Conservation (phyloP, 768 basidiomycete species). For the Psilocybe tampanensis region DNA sequence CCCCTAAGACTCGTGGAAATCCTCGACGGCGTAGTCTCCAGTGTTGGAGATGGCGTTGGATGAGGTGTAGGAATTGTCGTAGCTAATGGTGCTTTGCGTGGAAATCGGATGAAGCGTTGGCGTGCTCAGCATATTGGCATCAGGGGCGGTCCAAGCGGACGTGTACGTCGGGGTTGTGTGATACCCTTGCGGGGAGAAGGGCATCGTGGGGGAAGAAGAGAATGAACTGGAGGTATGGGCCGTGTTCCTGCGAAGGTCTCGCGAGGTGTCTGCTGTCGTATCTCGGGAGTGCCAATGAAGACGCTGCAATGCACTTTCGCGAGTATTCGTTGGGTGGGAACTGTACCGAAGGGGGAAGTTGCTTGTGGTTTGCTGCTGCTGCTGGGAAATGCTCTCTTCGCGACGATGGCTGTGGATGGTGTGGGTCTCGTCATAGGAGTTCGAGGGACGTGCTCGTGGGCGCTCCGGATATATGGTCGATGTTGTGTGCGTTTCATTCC, state of each 20-base stretch:
- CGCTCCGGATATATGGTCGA: constrained; percentile 37
- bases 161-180: constrained; percentile 38
- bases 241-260: constrained; percentile 31
- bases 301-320: constrained; percentile 36
- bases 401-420: constrained; percentile 30
- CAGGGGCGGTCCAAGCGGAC: constrained; percentile 41
- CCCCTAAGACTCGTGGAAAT: constrained; percentile 41
- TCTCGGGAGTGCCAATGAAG: constrained; percentile 42
- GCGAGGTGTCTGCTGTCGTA: constrained; percentile 28
- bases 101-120: constrained; percentile 38
- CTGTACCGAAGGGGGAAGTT: constrained; percentile 30
- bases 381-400: constrained; percentile 24
- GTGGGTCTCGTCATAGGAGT: constrained; percentile 35
- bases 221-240: constrained; percentile 32
- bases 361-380: constrained; percentile 3
- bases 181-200: constrained; percentile 41
- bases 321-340: constrained; percentile 24
- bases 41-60: constrained; percentile 40
- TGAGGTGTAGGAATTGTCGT: constrained; percentile 35
- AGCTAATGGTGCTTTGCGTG: constrained; percentile 28
- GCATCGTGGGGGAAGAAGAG: constrained; percentile 36
- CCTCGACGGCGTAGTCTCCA: constrained; percentile 46
- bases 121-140: constrained; percentile 32
- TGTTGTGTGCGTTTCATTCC: constrained; percentile 29
- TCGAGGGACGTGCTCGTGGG: constrained; percentile 36